These are phyloP conservation scores for Rhipidocladum racemiflorum DNA, from an alignment of 176 grass and related monocot genomes.

Conservation along the genomic window DNA sequence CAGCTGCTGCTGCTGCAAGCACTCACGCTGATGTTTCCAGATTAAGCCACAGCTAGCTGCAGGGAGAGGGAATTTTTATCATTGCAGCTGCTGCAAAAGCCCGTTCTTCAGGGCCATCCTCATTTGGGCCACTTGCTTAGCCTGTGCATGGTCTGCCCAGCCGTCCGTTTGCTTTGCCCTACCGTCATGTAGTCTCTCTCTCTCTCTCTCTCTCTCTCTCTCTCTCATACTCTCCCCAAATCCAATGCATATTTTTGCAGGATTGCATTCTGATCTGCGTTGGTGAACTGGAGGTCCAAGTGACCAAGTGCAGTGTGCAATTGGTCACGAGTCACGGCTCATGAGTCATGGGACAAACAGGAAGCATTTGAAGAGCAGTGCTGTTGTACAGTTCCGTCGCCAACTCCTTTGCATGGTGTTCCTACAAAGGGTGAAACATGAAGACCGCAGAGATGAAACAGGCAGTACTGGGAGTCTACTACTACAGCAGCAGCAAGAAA, in stretches of 20 bases:
- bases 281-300: background rate
- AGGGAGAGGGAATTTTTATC: slow-evolving; percentile 39
- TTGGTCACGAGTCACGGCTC: slow-evolving; percentile 9
- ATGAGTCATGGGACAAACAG: slow-evolving; percentile 7
- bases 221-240: no score
- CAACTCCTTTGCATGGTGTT: slow-evolving; percentile 20
- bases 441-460: background rate
- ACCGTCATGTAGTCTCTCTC: background rate
- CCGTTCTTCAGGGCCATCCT: slow-evolving; percentile 41
- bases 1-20: slow-evolving; percentile 15
- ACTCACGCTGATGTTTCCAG: slow-evolving; percentile 29
- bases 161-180: background rate
- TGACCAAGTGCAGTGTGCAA: background rate
- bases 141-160: background rate
- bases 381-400: slow-evolving; percentile 7
- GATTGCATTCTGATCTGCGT: background rate
- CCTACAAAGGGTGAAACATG: slow-evolving; percentile 4
- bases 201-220: no score
- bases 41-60: slow-evolving; percentile 23
- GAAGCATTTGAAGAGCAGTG: slow-evolving; percentile 36
- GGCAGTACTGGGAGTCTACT: slow-evolving; percentile 22
- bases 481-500: slow-evolving; percentile 38
- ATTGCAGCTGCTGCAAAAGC: slow-evolving; percentile 40
- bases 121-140: slow-evolving; percentile 12
- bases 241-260: slow-evolving; percentile 1